A percentile compares a stretch with the other conserved stretches of the same genome.
phyloP scores from a whole-genome alignment of 169 alveolate species.

The Babesia gibsoni region DNA sequence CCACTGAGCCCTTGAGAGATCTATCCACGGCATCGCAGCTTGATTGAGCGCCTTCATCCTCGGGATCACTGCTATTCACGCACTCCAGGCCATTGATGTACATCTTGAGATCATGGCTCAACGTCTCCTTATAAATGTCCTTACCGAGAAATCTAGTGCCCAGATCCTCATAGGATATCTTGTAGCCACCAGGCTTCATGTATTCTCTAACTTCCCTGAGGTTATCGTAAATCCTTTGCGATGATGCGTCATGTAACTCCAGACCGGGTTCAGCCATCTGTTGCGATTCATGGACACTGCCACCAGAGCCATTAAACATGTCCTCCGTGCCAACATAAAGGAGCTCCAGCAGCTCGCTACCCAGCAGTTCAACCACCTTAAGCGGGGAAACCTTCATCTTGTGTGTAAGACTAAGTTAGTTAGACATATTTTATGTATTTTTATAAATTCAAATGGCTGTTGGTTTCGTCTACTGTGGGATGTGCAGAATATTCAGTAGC shows the following conservation, averaged over 20 bases:
- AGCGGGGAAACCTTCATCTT: neutral
- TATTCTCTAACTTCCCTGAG: neutral
- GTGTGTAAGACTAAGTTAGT: too few species aligned
- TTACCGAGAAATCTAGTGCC: neutral
- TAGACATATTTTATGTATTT: too few species aligned
- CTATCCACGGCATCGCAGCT: slow-evolving; percentile 36
- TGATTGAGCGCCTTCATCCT: neutral
- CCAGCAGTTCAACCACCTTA: slow-evolving; percentile 13
- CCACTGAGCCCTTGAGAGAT: slow-evolving; percentile 72
- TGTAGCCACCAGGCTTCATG: neutral
- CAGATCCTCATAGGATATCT: too few species aligned
- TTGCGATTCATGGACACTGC: neutral
- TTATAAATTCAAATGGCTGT: too few species aligned
- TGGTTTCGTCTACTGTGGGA: too few species aligned
- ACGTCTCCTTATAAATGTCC: neutral
- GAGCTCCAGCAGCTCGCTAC: slow-evolving; percentile 21
- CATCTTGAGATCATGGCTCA: too few species aligned
- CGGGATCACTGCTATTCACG: neutral
- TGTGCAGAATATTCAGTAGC: too few species aligned
- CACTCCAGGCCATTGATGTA: slow-evolving; percentile 12
- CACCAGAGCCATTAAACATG: neutral
- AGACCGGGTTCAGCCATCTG: neutral
- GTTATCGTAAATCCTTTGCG: neutral
- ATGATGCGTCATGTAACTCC: neutral
- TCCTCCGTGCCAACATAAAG: slow-evolving; percentile 18